Evolutionary conservation across 2,329 filamentous ascomycete genomes (phyloP), one percentile per base, ranked within the genome.

Genomic region (Macrophomina phaseolina): DNA sequence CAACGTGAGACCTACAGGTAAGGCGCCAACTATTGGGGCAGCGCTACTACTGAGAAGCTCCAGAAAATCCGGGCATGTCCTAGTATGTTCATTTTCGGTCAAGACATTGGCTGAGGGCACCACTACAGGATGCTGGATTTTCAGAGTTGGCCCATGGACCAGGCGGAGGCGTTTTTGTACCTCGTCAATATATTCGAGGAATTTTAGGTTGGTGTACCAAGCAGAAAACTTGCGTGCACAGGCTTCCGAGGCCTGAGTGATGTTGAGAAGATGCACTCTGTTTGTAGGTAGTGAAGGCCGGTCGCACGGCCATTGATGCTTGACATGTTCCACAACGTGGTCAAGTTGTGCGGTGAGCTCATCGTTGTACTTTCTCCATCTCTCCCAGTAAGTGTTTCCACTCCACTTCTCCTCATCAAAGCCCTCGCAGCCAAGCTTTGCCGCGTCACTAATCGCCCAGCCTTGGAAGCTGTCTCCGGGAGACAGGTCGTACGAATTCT

Each of bases 151-250:
- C 6, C 16, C 46, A 3, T 16, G 16, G 8, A 34, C 2, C 12
- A 32, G n/a, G 6, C 32, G 52, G 3, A 16, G 34, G 5, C 51
- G 48, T n/a, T 32, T 5, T 46, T 64, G 48, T 2, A 64, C 48
- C 3, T 45, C 49, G 3, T 14, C 34, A 18, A 64, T 53, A 23
- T 64, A 38, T 34, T 52, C 5, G n/a, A 64, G 40, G 14, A 52
- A 64, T 34, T 53, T 52, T 14, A 46, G 48, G 4, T 64, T 64
- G 14, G 40, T n/a, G 23, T 64, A 52, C 61, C 61, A 64, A 8
- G 12, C 11, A 0, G 61, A 42, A 32, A 52, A 64, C 1, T 14
- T 18, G 5, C 4, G 7, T 18, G 30, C 7, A 28, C 32, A 52
- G 1, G n/a, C 61, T 2, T 3, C 12, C 1, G n/a, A 5, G 4